Conservation (phyloP, 2,329 filamentous ascomycete species). For the Talaromyces pinophilus region DNA sequence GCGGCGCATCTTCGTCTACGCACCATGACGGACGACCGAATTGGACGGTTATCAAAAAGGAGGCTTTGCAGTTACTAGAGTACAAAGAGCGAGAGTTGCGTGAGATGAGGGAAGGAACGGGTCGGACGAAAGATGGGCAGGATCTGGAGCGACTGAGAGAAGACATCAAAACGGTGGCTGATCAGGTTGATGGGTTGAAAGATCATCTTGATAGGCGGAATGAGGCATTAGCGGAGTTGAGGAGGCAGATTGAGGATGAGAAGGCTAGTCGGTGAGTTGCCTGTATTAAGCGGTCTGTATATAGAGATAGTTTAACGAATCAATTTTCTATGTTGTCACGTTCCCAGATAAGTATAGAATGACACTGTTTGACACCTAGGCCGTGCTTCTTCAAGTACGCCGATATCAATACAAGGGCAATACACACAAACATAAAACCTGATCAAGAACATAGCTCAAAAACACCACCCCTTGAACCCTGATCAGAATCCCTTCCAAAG, state of each 20-base stretch:
- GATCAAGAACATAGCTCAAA: neutral
- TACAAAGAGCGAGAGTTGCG: slow-evolving; percentile 82
- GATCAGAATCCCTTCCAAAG: neutral
- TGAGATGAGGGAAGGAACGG: slow-evolving; percentile 65
- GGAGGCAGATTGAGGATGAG: slow-evolving; percentile 83
- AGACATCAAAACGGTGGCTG: slow-evolving; percentile 84
- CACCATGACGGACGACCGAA: slow-evolving; percentile 71
- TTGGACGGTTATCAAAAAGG: slow-evolving; percentile 88
- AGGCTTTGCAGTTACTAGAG: slow-evolving; percentile 89
- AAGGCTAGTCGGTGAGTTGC: slow-evolving; percentile 56
- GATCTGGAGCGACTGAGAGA: slow-evolving; percentile 76
- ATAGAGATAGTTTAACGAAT: slow-evolving; percentile 23
- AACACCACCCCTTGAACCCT: neutral
- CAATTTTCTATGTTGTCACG: neutral
- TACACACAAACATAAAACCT: neutral
- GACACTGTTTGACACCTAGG: neutral
- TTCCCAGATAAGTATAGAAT: neutral
- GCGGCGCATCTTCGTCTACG: slow-evolving; percentile 31
- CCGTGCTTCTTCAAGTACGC: neutral
- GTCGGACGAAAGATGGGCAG: slow-evolving; percentile 63
- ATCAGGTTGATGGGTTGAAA: slow-evolving; percentile 91
- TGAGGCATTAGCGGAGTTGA: slow-evolving; percentile 72
- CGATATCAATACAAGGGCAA: neutral
- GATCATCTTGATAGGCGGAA: slow-evolving; percentile 75
- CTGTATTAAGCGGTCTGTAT: slow-evolving; percentile 12